Percentiles rank a stretch among this genome's conserved stretches.
Evolutionary conservation across 192 early-diverging fungal species (phyloP).

Genomic region (Lobosporangium transversale): DNA sequence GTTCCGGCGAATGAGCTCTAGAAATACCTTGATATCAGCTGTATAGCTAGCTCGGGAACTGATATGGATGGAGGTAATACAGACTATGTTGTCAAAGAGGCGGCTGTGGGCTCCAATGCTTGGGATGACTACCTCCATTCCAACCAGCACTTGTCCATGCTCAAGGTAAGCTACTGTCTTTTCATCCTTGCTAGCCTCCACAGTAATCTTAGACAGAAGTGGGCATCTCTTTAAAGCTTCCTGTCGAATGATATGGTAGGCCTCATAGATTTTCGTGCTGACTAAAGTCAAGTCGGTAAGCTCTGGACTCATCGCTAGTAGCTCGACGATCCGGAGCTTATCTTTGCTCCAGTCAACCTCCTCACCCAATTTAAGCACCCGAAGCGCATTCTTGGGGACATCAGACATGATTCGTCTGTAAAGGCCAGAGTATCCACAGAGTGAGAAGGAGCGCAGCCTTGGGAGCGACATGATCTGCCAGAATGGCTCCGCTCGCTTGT

Average conservation of each 20-base stretch:
- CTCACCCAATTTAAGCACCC: slow-evolving; percentile 5
- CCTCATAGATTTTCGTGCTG: slow-evolving; percentile 5
- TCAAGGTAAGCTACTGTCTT: not conserved
- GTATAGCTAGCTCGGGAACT: not conserved
- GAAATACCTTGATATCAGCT: not conserved
- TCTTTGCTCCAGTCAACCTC: slow-evolving; percentile 20
- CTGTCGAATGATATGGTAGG: not conserved
- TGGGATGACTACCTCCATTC: slow-evolving; percentile 4
- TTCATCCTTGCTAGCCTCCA: not conserved
- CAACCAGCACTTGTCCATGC: not conserved
- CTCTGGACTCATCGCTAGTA: slow-evolving; percentile 5
- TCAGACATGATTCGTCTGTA: not conserved
- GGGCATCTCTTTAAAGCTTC: not conserved
- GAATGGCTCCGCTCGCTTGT: slow-evolving; percentile 10
- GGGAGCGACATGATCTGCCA: slow-evolving; percentile 7
- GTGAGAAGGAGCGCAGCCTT: slow-evolving; percentile 11
- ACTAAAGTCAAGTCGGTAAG: slow-evolving; percentile 7
- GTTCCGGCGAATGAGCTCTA: not conserved
- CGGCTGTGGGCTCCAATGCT: not conserved
- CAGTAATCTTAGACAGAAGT: not conserved
- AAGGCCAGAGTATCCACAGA: slow-evolving; percentile 8
- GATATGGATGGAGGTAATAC: slow-evolving; percentile 6
- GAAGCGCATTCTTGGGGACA: not conserved
- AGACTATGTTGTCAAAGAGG: slow-evolving; percentile 4
- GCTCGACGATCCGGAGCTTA: slow-evolving; percentile 2